Conservation (phyloP, 2,329 filamentous ascomycete genomes). For the Xylariaceae sp. region DNA sequence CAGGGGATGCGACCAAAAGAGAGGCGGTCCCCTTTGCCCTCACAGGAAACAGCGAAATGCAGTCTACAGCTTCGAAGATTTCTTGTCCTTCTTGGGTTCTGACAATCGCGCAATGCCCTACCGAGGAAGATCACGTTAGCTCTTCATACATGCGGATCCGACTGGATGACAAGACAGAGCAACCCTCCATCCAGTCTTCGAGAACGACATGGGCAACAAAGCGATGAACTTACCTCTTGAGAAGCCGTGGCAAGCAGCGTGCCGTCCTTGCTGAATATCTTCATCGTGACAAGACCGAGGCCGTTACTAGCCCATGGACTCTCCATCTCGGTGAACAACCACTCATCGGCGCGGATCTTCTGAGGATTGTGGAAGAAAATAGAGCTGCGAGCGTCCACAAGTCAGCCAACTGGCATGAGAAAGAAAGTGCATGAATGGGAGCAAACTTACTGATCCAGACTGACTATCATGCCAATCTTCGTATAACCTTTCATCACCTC, state of each 20-base stretch:
- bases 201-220: not conserved
- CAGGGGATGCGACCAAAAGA: too few relatives aligned
- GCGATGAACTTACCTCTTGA: conserved; percentile 57
- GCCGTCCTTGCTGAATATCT: conserved; percentile 66
- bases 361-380: conserved; percentile 63
- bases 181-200: not conserved
- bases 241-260: conserved; percentile 71
- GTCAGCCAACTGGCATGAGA: too few relatives aligned
- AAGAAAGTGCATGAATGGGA: not conserved
- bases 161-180: too few relatives aligned
- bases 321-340: conserved; percentile 76
- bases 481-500: conserved; percentile 46
- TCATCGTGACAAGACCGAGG: conserved; percentile 68
- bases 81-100: too few relatives aligned
- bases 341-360: conserved; percentile 59
- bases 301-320: conserved; percentile 77
- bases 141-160: too few relatives aligned
- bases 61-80: too few relatives aligned
- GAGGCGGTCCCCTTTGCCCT: too few relatives aligned
- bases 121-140: too few relatives aligned
- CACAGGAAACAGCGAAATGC: too few relatives aligned
- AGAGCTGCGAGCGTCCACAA: conserved; percentile 32
- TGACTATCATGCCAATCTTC: conserved; percentile 78
- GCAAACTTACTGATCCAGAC: conserved; percentile 58
- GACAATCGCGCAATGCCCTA: conserved; percentile 29